These are phyloP conservation scores for Geoglossum glabrum DNA, from an alignment of 495 filamentous ascomycete species.

Conservation along the genomic window DNA sequence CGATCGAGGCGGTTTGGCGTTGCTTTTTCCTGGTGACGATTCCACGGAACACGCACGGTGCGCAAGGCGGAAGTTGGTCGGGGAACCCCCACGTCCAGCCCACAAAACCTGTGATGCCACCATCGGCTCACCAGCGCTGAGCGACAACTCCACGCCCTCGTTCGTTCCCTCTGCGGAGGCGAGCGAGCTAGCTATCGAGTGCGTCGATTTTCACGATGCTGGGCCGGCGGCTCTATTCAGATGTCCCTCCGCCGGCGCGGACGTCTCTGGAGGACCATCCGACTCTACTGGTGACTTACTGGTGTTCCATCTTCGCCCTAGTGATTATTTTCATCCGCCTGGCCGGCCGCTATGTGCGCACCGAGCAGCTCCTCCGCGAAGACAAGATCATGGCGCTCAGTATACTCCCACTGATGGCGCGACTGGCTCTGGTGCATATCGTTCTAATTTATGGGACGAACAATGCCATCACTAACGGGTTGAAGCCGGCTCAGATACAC, in stretches of 20 bases:
- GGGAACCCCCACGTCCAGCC: neutral
- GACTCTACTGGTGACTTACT: slow-evolving; percentile 80
- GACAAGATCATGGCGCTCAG: slow-evolving; percentile 70
- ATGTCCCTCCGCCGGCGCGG: slow-evolving; percentile 34
- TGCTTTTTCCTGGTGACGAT: neutral
- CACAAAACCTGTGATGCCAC: neutral
- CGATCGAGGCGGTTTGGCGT: too few species aligned
- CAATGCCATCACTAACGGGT: slow-evolving; percentile 34
- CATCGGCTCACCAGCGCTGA: neutral
- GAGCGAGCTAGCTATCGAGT: neutral
- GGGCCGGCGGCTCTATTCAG: slow-evolving; percentile 25
- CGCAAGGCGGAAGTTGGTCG: neutral
- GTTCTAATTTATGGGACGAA: slow-evolving; percentile 77
- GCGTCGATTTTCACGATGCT: neutral
- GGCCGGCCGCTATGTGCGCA: slow-evolving; percentile 57
- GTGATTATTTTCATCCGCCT: slow-evolving; percentile 63
- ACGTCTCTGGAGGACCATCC: slow-evolving; percentile 39
- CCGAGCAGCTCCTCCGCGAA: slow-evolving; percentile 63
- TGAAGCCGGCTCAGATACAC: slow-evolving; percentile 27
- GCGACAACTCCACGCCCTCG: neutral
- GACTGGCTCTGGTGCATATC: slow-evolving; percentile 76
- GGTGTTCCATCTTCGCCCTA: slow-evolving; percentile 70
- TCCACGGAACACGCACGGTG: too few species aligned
- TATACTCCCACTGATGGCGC: slow-evolving; percentile 55
- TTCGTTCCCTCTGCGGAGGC: slow-evolving; percentile 3